Percentiles rank a stretch among this genome's conserved stretches.
These are phyloP conservation scores for Agrocybe chaxingu DNA, from an alignment of 768 basidiomycete genomes.

Conservation along the genomic window DNA sequence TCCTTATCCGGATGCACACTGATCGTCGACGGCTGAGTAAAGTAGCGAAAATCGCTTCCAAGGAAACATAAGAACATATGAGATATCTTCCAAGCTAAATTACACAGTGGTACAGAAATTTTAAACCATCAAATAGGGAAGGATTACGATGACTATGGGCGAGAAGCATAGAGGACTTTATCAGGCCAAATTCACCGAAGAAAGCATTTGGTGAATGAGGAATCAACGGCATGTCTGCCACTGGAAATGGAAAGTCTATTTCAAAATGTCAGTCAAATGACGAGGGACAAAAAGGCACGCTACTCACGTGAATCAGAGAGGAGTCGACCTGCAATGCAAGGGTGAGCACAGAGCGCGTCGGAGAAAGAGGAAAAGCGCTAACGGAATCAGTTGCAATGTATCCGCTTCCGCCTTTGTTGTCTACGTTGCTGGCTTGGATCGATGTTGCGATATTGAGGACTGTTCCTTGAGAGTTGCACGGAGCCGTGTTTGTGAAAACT, in stretches of 20 bases:
- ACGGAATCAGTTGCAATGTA: conserved; percentile 13
- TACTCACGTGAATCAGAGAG: conserved; percentile 1
- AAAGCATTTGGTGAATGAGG: no score
- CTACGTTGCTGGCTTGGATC: conserved; percentile 12
- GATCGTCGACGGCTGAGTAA: no score
- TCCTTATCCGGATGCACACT: neutral
- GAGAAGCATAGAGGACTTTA: no score
- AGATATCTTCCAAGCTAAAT: neutral
- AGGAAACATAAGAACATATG: no score
- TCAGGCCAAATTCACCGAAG: no score
- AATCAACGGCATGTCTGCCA: conserved; percentile 9
- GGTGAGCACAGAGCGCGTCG: no score
- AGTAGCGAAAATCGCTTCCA: no score
- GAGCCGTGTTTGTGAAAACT: conserved; percentile 7
- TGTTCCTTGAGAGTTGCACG: conserved; percentile 12
- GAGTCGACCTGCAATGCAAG: neutral
- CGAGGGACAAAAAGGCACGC: neutral
- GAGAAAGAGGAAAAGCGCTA: neutral
- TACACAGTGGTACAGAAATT: neutral
- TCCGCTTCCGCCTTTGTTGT: conserved; percentile 11
- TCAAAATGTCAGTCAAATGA: neutral
- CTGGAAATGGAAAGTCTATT: conserved; percentile 10
- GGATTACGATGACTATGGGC: no score
- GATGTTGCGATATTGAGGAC: conserved; percentile 17
- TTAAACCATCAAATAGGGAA: neutral